phyloP scores from a whole-genome alignment of 768 basidiomycete species.

The Mrakia blollopis region DNA sequence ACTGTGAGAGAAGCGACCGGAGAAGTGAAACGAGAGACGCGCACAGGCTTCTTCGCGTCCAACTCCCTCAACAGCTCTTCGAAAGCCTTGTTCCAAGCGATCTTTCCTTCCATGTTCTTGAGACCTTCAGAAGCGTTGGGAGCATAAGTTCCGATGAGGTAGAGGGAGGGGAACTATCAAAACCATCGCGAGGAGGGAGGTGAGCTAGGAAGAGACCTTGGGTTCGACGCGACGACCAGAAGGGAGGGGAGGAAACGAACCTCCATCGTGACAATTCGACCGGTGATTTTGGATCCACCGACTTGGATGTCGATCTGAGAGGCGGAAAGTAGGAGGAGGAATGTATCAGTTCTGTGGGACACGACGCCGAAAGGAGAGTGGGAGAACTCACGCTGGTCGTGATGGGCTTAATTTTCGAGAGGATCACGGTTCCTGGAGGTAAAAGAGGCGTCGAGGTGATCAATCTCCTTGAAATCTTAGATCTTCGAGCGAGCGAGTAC shows the following conservation, averaged over 20 bases:
- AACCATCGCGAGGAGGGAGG: neutral
- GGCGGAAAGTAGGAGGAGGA: neutral
- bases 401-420: conserved; percentile 20
- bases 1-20: neutral
- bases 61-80: conserved; percentile 30
- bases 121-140: conserved; percentile 30
- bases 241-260: neutral
- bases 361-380: neutral
- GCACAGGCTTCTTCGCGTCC: conserved; percentile 26
- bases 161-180: conserved; percentile 18
- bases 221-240: conserved; percentile 16
- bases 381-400: neutral
- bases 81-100: conserved; percentile 31
- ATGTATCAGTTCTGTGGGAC: neutral
- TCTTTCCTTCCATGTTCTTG: conserved; percentile 30
- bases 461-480: too few relatives aligned
- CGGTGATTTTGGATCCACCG: conserved; percentile 14
- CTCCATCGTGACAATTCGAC: conserved; percentile 27
- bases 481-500: too few relatives aligned
- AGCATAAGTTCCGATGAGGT: conserved; percentile 30
- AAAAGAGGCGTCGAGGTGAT: too few relatives aligned
- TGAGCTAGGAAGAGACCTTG: neutral
- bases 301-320: conserved; percentile 25
- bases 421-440: conserved; percentile 19
- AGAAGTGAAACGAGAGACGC: neutral